Conservation (phyloP, 1,284 basidiomycete genomes). For the Sporisorium exsertum region DNA sequence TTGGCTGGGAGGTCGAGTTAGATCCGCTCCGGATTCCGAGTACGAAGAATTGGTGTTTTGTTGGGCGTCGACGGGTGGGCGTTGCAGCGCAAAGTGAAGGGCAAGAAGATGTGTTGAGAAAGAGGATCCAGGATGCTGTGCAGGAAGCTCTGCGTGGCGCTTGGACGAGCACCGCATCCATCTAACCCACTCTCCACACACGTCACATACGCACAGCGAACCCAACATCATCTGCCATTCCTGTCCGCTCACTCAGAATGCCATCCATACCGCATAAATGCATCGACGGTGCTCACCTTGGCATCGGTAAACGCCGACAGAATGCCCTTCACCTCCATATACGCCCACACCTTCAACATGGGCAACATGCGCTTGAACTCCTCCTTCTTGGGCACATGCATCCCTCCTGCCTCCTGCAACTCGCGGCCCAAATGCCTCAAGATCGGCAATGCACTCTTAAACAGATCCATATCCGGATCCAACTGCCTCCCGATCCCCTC, state of each 20-base stretch:
- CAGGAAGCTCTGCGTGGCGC: constrained; percentile 10
- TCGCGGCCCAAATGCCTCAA: constrained; percentile 59
- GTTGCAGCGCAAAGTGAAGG: background rate
- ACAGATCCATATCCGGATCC: constrained; percentile 85
- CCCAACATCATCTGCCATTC: background rate
- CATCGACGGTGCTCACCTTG: constrained; percentile 55
- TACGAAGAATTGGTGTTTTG: constrained; percentile 89
- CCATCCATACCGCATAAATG: constrained; percentile 66
- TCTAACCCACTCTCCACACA: background rate
- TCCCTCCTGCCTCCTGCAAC: constrained; percentile 32
- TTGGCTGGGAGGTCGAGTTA: constrained; percentile 87
- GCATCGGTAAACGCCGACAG: constrained; percentile 49
- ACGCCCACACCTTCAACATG: constrained; percentile 65
- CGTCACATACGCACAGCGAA: background rate
- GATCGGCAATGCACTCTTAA: constrained; percentile 66
- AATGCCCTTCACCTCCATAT: constrained; percentile 57
- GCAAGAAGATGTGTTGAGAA: background rate
- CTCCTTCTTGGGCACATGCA: constrained; percentile 42
- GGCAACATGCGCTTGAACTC: constrained; percentile 44
- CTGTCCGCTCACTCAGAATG: constrained; percentile 42
- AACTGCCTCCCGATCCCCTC: constrained; percentile 96
- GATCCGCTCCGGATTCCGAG: constrained; percentile 89
- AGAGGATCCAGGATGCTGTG: constrained; percentile 8
- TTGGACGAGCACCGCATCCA: constrained; percentile 6
- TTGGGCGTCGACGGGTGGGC: constrained; percentile 70